These are phyloP conservation scores for Lojkania enalia DNA, from an alignment of 2,329 filamentous ascomycete genomes.

Conservation along the genomic window DNA sequence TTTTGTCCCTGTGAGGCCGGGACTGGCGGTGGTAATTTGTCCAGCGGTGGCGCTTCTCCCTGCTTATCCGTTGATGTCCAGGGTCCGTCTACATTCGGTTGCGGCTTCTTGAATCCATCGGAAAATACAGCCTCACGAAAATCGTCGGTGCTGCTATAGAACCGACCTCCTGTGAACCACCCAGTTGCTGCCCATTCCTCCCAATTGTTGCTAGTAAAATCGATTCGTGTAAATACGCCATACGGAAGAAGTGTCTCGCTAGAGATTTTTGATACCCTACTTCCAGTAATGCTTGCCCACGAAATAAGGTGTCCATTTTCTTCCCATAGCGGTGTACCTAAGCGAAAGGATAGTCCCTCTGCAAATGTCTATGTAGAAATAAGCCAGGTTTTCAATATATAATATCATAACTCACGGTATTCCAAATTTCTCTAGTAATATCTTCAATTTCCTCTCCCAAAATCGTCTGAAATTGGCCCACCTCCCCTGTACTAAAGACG, in stretches of 20 bases:
- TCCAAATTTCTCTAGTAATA: conserved; percentile 28
- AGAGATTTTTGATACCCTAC: conserved; percentile 47
- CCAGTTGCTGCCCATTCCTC: conserved; percentile 55
- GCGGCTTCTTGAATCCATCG: conserved; percentile 52
- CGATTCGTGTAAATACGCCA: conserved; percentile 47
- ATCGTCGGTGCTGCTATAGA: conserved; percentile 55
- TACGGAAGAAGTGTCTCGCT: conserved; percentile 52
- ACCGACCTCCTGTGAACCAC: conserved; percentile 60
- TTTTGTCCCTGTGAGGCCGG: conserved; percentile 50
- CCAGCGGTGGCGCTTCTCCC: conserved; percentile 47
- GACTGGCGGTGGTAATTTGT: conserved; percentile 56
- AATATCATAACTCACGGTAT: conserved; percentile 17
- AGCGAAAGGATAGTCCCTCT: conserved; percentile 5
- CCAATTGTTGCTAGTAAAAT: conserved; percentile 57
- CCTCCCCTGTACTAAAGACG: conserved; percentile 4
- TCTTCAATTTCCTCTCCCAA: conserved; percentile 22
- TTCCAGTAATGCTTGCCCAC: conserved; percentile 55
- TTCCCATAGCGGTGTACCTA: conserved; percentile 32
- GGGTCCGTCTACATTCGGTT: conserved; percentile 52
- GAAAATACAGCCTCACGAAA: conserved; percentile 52
- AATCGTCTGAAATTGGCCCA: conserved; percentile 8
- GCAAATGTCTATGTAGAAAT: background rate
- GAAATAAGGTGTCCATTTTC: conserved; percentile 48
- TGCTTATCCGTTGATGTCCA: conserved; percentile 52
- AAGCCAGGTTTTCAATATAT: background rate